Evolutionary conservation across 2,329 filamentous ascomycete species (phyloP), one percentile per base, ranked within the genome.

Genomic region (Truncatella angustata): DNA sequence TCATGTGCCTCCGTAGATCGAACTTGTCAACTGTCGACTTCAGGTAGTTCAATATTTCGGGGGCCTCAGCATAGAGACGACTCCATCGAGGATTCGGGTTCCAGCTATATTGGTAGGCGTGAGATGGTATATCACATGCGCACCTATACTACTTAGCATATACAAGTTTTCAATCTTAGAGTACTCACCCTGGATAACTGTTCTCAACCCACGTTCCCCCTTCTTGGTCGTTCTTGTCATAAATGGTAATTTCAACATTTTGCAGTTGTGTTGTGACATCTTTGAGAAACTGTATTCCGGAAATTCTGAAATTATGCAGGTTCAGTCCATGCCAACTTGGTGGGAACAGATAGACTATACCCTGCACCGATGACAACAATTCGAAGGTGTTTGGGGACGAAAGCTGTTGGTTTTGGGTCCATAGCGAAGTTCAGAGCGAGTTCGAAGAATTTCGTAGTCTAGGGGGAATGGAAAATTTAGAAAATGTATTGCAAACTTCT

Each of bases 311-410:
- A n/a, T 32, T 14, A 23, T n/a, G 2, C 20, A 24, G 3, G 9
- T 24, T 26, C 39, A 23, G 23, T 26, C 11, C 11, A 7, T 4
- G 6, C 12, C 14, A 14, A 5, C 11, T 5, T 11, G 12, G 4
- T 4, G 4, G 7, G 12, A 12, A 1, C 10, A 24, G 7, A 23
- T 3, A 16, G n/a, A 18, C 24, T 34, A 26, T 3, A 40, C 46
- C 46, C 46, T 11, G 46, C 46, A 7, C 32, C 46, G 39, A 49
- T 39, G 34, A 37, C 34, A 14, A 37, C 14, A 5, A 49, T 49
- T 3, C 20, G 46, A 24, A 40, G 9, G 9, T 16, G 34, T 49
- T 34, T 14, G 7, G 46, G 20, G 34, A 49, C 10, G 14, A 49
- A 49, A 2, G 46, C 46, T 16, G 46, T 49, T 23, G 34, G 32